Base-by-base conservation (phyloP, 164 flowering plant genomes). In the Saururus chinensis region DNA sequence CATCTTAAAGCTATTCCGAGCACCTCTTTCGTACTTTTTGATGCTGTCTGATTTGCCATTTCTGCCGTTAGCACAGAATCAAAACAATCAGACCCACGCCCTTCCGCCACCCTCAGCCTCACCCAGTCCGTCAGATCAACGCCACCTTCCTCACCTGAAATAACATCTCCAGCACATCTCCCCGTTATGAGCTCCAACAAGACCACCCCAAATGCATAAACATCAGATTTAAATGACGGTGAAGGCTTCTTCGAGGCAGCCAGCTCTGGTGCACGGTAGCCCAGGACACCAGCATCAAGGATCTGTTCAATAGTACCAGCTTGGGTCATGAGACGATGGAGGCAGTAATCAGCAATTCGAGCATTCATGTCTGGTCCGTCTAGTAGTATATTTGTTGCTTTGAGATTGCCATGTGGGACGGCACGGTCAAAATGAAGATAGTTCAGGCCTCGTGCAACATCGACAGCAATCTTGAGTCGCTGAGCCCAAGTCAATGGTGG, bases 371-470 rank as follows among this genome's bases (percentile, higher is more conserved):
- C 96, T 22, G 90, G 79, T n/a, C 96, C 96, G 14, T 95, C 96
- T 60, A 95, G 62, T 14, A 91, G 69, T 13, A 91, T 53, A 69
- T 95, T 95, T 54, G 93, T 81, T 55, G 99, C 85, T 76, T 95
- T 95, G 26, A 95, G 88, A 82, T 95, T 95, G 7, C 99, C 97
- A 26, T 95, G 99, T 1, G 96, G 97, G 35, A 89, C 77, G 49
- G 86, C 89, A 14, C 99, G 89, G 67, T 95, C 99, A 60, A 95
- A 89, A 79, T 95, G 99, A 75, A 95, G 96, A 75, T 95, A 87
- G 71, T 91, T 91, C 70, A 95, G 84, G 71, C 99, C 97, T 52
- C 97, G 96, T 51, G 96, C 99, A 57, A 89, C 76, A 64, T 93
- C 99, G 25, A 89, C 96, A 0, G 97, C 92, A 60, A 93, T 83